Conservation (phyloP, 257 asterid species). For the Anisodus acutangulus region DNA sequence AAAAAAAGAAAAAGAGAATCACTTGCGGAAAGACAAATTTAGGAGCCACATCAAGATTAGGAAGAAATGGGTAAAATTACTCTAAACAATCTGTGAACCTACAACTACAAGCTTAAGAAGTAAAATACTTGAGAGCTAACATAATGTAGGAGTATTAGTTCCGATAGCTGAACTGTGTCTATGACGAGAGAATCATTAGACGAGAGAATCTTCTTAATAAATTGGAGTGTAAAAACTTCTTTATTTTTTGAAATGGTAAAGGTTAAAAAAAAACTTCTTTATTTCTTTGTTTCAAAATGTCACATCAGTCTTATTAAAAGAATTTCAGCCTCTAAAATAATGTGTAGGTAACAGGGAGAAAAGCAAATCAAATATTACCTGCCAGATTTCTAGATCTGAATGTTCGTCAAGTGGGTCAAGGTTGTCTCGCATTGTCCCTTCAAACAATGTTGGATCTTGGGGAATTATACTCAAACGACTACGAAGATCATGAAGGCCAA, state of each 20-base stretch:
- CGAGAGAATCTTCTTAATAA: background rate
- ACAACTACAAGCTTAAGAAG: constrained; percentile 20
- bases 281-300: background rate
- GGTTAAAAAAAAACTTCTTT: background rate
- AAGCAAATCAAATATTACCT: constrained; percentile 51
- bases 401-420: constrained; percentile 94
- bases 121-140: constrained; percentile 6
- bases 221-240: background rate
- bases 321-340: background rate
- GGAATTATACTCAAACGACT: constrained; percentile 92
- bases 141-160: background rate
- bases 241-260: background rate
- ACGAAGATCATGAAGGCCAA: constrained; percentile 97
- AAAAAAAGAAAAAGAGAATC: background rate
- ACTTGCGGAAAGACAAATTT: background rate
- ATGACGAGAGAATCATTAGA: background rate
- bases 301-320: background rate
- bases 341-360: background rate
- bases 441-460: constrained; percentile 95
- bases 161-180: constrained; percentile 14
- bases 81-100: background rate
- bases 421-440: constrained; percentile 93
- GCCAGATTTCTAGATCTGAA: constrained; percentile 85
- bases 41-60: constrained; percentile 6
- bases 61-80: background rate